These are phyloP conservation scores for Alternaria angustiovoidea DNA, from an alignment of 2,329 filamentous ascomycete genomes.

Conservation along the genomic window DNA sequence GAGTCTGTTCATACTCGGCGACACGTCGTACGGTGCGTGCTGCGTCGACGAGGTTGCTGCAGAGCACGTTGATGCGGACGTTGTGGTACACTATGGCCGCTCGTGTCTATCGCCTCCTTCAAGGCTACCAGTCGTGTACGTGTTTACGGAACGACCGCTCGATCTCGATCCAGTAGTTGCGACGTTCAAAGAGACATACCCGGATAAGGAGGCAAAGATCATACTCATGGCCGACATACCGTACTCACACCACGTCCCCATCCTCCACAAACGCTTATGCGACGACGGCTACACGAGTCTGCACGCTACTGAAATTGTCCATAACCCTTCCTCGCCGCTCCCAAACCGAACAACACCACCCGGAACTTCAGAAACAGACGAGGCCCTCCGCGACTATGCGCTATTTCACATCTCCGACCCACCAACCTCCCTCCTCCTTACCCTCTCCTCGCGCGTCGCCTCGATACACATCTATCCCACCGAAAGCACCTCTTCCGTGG, in stretches of 20 bases:
- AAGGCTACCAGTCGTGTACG: constrained; percentile 84
- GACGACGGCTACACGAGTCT: constrained; percentile 73
- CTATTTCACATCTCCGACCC: constrained; percentile 88
- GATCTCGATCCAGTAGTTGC: constrained; percentile 65
- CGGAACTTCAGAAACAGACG: constrained; percentile 55
- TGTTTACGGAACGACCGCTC: constrained; percentile 81
- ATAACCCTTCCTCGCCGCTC: constrained; percentile 79
- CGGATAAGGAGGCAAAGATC: constrained; percentile 68
- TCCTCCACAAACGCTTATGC: constrained; percentile 64
- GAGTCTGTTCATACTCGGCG: constrained; percentile 83
- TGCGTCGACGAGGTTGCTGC: constrained; percentile 97
- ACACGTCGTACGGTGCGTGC: constrained; percentile 96
- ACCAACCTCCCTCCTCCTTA: constrained; percentile 82
- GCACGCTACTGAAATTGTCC: constrained; percentile 74
- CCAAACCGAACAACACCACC: constrained; percentile 80
- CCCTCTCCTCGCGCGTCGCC: constrained; percentile 81
- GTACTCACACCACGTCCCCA: constrained; percentile 76
- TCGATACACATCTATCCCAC: constrained; percentile 81
- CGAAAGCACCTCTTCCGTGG: constrained; percentile 34
- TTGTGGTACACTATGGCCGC: constrained; percentile 92
- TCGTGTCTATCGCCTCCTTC: constrained; percentile 92
- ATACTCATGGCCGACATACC: constrained; percentile 90
- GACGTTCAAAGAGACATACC: constrained; percentile 74
- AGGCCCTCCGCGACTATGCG: constrained; percentile 70
- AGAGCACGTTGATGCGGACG: constrained; percentile 89